Percentiles rank a stretch among this genome's conserved stretches.
Conservation (phyloP, 306 rosid species). For the Mucuna pruriens region DNA sequence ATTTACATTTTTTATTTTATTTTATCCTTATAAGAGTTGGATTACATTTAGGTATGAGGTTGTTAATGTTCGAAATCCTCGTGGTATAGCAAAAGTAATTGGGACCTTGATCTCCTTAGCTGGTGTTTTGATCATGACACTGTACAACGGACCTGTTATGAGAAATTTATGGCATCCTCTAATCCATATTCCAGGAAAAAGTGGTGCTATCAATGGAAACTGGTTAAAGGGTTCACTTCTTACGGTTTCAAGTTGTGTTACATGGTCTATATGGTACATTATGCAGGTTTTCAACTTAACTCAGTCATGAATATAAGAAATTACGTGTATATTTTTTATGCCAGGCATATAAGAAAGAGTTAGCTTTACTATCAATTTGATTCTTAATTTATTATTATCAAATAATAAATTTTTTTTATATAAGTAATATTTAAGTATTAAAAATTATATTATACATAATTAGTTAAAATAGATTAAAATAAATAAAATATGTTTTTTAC, state of each 20-base stretch:
- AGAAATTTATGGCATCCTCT: slow-evolving; percentile 63
- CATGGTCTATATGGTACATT: slow-evolving; percentile 81
- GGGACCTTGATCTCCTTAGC: slow-evolving; percentile 73
- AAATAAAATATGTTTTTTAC: too few species aligned
- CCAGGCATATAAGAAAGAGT: not conserved
- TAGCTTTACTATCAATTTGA: too few species aligned
- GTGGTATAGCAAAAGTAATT: slow-evolving; percentile 67
- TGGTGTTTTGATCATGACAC: slow-evolving; percentile 83
- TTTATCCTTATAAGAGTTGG: not conserved
- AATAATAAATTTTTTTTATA: too few species aligned
- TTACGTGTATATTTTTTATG: not conserved
- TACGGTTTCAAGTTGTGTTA: slow-evolving; percentile 65
- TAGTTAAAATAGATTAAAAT: too few species aligned
- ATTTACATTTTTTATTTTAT: not conserved
- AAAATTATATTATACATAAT: too few species aligned
- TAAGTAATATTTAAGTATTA: too few species aligned
- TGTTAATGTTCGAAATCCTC: slow-evolving; percentile 55
- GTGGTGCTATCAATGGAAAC: slow-evolving; percentile 45
- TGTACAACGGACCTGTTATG: slow-evolving; percentile 70
- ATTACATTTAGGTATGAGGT: slow-evolving; percentile 57
- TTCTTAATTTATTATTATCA: too few species aligned
- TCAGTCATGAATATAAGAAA: not conserved
- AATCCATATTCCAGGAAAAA: slow-evolving; percentile 52
- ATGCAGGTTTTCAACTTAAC: slow-evolving; percentile 70
- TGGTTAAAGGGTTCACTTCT: slow-evolving; percentile 90